A percentile compares a stretch with the other conserved stretches of the same genome.
Conservation (phyloP, 805 yeast genomes). For the Pichia phayaonensis region DNA sequence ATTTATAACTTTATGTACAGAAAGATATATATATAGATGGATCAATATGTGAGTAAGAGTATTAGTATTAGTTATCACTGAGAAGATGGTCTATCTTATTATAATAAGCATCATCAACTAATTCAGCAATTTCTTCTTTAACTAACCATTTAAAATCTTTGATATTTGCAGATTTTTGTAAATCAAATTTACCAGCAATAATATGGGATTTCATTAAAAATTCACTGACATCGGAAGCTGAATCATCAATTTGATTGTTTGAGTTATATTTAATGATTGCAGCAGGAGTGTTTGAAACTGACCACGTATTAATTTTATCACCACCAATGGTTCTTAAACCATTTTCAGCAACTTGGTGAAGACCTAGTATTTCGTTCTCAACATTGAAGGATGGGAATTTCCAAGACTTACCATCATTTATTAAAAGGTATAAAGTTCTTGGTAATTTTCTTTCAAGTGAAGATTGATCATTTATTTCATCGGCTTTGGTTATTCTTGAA, state of each 20-base stretch:
- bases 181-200: slow-evolving; percentile 68
- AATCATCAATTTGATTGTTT: slow-evolving; percentile 21
- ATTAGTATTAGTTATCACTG: slow-evolving; percentile 15
- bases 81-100: slow-evolving; percentile 44
- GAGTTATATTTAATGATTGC: slow-evolving; percentile 45
- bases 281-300: slow-evolving; percentile 85
- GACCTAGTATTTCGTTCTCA: slow-evolving; percentile 36
- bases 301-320: slow-evolving; percentile 70
- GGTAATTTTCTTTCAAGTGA: slow-evolving; percentile 76
- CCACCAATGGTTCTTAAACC: slow-evolving; percentile 74
- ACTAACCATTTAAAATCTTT: slow-evolving; percentile 74
- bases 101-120: slow-evolving; percentile 49
- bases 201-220: slow-evolving; percentile 83
- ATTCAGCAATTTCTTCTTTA: slow-evolving; percentile 61
- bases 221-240: slow-evolving; percentile 19
- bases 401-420: slow-evolving; percentile 51
- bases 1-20: neutral
- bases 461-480: slow-evolving; percentile 47
- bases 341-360: slow-evolving; percentile 67
- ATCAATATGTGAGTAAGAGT: neutral
- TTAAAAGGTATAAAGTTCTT: slow-evolving; percentile 70
- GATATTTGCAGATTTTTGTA: slow-evolving; percentile 28
- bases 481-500: slow-evolving; percentile 73
- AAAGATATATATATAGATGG: neutral
- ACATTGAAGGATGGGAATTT: slow-evolving; percentile 61